These are phyloP conservation scores for Vigna hirtella DNA, from an alignment of 306 rosid species.

Conservation along the genomic window DNA sequence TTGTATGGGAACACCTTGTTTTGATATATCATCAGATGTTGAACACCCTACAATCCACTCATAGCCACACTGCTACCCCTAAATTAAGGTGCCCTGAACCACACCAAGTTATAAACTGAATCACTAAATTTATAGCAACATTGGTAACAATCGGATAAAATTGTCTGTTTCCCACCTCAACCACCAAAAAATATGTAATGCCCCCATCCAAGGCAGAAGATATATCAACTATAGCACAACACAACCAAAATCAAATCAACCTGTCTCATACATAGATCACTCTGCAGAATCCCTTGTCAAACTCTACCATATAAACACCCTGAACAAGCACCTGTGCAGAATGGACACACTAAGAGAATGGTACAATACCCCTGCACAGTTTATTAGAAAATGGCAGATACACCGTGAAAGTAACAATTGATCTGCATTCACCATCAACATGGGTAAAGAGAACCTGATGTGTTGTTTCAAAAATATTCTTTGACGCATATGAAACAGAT, in stretches of 20 bases:
- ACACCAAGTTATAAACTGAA: not conserved
- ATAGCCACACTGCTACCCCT: not conserved
- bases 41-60: not conserved
- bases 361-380: conserved; percentile 3
- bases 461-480: not conserved
- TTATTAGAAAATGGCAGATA: not conserved
- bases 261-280: not conserved
- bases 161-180: not conserved
- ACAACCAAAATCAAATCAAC: not conserved
- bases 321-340: not conserved
- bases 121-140: not conserved
- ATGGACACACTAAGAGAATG: not conserved
- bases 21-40: not conserved
- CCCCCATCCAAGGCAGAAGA: conserved; percentile 1
- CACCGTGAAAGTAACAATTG: not conserved
- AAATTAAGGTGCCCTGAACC: not conserved
- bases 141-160: not conserved
- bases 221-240: not conserved
- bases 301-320: not conserved
- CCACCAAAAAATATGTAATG: conserved; percentile 1
- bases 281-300: not conserved
- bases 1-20: not conserved
- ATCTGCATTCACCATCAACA: not conserved
- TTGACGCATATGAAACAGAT: conserved; percentile 10
- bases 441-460: not conserved